phyloP scores from a whole-genome alignment of 106 monocot species.

The Dioscorea dumetorum region DNA sequence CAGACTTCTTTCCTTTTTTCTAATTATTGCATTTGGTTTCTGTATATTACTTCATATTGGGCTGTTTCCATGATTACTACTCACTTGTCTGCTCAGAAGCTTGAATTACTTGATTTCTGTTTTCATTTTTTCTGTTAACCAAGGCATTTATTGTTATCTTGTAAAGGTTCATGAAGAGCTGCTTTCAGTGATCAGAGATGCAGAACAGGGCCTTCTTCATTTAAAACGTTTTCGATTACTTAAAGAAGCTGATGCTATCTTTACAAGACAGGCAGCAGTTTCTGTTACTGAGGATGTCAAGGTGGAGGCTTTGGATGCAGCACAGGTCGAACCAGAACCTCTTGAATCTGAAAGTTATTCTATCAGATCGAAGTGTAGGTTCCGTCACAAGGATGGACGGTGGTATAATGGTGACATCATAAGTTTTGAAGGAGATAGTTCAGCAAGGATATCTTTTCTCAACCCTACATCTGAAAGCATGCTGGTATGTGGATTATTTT shows the following conservation, averaged over 20 bases:
- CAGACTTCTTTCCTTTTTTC: too few species aligned
- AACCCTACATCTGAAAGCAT: conserved; percentile 89
- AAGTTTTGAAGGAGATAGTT: conserved; percentile 39
- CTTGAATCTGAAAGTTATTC: conserved; percentile 30
- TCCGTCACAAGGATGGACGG: conserved; percentile 81
- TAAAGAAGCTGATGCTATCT: conserved; percentile 55
- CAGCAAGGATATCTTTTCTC: conserved; percentile 78
- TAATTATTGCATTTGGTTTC: too few species aligned
- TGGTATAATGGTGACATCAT: conserved; percentile 91
- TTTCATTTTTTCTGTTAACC: background rate
- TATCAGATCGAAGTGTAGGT: conserved; percentile 85
- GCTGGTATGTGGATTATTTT: conserved; percentile 47
- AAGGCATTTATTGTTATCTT: background rate
- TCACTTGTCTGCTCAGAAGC: background rate
- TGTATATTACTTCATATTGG: too few species aligned
- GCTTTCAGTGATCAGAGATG: conserved; percentile 62
- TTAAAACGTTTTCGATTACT: conserved; percentile 78
- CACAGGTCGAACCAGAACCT: conserved; percentile 30
- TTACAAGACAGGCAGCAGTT: conserved; percentile 21
- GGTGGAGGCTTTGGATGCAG: conserved; percentile 32
- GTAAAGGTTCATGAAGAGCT: conserved; percentile 86
- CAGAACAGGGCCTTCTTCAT: conserved; percentile 85
- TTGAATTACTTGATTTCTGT: background rate
- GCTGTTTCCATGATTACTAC: too few species aligned
- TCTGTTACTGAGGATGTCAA: conserved; percentile 21